Percentiles rank a stretch among this genome's conserved stretches.
These are phyloP conservation scores for Stellera chamaejasme DNA, from an alignment of 345 rosid species.

Conservation along the genomic window DNA sequence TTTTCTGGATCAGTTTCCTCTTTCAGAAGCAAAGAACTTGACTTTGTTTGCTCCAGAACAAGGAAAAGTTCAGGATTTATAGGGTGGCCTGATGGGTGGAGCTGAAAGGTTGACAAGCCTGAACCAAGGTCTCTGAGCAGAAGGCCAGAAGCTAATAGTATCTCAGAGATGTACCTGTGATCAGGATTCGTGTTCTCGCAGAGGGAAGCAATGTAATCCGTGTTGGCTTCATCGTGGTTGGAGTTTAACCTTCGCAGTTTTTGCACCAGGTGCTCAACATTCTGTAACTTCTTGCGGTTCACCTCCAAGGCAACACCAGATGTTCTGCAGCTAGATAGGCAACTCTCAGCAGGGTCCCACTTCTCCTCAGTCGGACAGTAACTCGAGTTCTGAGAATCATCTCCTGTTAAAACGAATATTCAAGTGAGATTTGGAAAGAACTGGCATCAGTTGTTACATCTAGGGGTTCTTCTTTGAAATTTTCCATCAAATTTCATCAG, in stretches of 20 bases:
- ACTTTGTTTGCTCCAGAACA: slow-evolving; percentile 87
- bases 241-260: slow-evolving; percentile 81
- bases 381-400: slow-evolving; percentile 22
- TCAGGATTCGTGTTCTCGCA: slow-evolving; percentile 81
- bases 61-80: slow-evolving; percentile 83
- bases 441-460: no score
- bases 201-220: slow-evolving; percentile 90
- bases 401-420: slow-evolving; percentile 32
- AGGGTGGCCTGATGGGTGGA: slow-evolving; percentile 80
- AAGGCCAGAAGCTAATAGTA: slow-evolving; percentile 87
- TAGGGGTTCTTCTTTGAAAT: no score
- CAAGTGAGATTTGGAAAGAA: slow-evolving; percentile 17
- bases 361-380: slow-evolving; percentile 29
- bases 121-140: slow-evolving; percentile 74
- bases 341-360: slow-evolving; percentile 38
- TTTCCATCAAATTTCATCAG: no score
- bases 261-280: slow-evolving; percentile 80
- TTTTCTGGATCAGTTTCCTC: slow-evolving; percentile 34
- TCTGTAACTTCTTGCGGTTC: slow-evolving; percentile 73
- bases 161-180: slow-evolving; percentile 91
- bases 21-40: slow-evolving; percentile 33
- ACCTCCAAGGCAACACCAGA: slow-evolving; percentile 53
- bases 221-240: slow-evolving; percentile 75
- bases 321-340: slow-evolving; percentile 20
- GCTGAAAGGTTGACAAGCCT: slow-evolving; percentile 55